Evolutionary conservation across 345 rosid species (phyloP).

Genomic region (Eucalyptus pumila): DNA sequence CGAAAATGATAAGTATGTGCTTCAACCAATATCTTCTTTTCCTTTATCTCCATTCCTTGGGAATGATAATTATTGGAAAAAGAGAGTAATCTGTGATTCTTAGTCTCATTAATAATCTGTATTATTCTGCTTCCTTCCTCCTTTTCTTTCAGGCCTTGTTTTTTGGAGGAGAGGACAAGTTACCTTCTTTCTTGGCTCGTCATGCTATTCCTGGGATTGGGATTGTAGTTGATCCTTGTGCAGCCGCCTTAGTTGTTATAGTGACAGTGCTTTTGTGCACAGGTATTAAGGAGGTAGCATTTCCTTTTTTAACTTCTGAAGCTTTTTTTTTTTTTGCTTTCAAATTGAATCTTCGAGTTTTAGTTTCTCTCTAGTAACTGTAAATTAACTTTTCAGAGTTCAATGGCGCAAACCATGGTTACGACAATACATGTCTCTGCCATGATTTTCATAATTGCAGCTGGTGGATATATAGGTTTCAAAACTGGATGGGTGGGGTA

Average conservation of each 20-base stretch:
- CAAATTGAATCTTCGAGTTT: background rate
- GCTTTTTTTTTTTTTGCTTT: background rate
- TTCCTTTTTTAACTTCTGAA: background rate
- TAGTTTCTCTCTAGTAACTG: background rate
- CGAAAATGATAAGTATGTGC: background rate
- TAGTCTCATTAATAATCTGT: background rate
- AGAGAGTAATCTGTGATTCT: background rate
- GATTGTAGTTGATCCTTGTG: constrained; percentile 86
- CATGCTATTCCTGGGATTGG: constrained; percentile 75
- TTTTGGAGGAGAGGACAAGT: constrained; percentile 70
- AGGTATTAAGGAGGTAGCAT: constrained; percentile 86
- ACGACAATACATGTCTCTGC: constrained; percentile 70
- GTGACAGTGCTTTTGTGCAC: constrained; percentile 85
- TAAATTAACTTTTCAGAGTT: constrained; percentile 50
- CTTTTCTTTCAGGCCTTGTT: constrained; percentile 49
- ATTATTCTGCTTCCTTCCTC: background rate
- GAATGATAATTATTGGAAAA: background rate
- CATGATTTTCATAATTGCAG: constrained; percentile 72
- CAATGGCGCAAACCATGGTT: constrained; percentile 62
- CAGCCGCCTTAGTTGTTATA: constrained; percentile 57
- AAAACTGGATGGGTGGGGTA: constrained; percentile 91
- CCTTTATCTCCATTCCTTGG: background rate
- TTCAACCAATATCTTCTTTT: background rate
- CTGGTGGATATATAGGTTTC: constrained; percentile 80
- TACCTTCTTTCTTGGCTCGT: constrained; percentile 70